These are phyloP conservation scores for Spirogloea muscicola DNA, from an alignment of 139 green algal species.

Conservation along the genomic window DNA sequence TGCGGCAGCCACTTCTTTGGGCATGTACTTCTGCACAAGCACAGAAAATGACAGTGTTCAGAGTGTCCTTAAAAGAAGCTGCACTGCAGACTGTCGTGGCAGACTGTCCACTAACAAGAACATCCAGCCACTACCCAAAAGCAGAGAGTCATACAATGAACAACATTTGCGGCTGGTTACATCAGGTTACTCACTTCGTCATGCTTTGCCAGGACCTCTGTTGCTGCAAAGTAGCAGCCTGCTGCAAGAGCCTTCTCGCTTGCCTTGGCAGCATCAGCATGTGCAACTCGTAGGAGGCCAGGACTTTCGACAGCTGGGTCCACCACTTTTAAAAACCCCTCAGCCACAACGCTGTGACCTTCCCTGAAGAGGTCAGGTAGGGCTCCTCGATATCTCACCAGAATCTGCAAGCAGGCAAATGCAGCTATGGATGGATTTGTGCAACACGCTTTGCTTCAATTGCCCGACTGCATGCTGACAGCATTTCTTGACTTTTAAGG, in stretches of 20 bases:
- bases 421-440: neutral
- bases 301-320: too few relatives aligned
- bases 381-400: conserved; percentile 35
- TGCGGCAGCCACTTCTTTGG: conserved; percentile 41
- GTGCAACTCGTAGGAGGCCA: too few relatives aligned
- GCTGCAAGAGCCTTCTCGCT: too few relatives aligned
- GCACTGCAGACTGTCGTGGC: too few relatives aligned
- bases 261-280: too few relatives aligned
- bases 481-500: neutral
- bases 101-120: too few relatives aligned
- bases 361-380: conserved; percentile 43
- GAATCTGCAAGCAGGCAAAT: conserved; percentile 17
- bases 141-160: too few relatives aligned
- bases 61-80: too few relatives aligned
- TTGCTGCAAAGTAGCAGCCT: conserved; percentile 40
- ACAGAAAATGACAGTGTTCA: too few relatives aligned
- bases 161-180: too few relatives aligned
- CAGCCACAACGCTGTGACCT: conserved; percentile 36
- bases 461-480: neutral
- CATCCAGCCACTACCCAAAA: too few relatives aligned
- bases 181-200: too few relatives aligned
- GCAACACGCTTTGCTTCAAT: neutral
- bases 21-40: conserved; percentile 43
- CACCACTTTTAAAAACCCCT: conserved; percentile 32
- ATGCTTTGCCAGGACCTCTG: conserved; percentile 43